Percentiles rank a stretch among this genome's conserved stretches.
phyloP scores from a whole-genome alignment of 345 rosid genomes.

The Iberis pinnata region DNA sequence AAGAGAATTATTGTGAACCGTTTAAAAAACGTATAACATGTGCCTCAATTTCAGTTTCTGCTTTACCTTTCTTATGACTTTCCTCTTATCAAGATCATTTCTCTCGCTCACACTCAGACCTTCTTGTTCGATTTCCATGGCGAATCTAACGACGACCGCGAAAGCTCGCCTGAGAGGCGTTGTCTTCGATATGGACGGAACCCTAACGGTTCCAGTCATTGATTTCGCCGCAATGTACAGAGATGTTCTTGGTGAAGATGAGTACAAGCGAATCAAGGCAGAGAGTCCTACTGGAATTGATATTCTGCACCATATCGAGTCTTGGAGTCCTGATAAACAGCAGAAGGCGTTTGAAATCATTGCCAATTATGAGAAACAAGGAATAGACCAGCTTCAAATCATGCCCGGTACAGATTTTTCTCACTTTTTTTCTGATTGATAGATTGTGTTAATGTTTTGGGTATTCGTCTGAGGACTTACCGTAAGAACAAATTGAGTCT shows the following conservation, averaged over 20 bases:
- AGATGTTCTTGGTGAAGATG: conserved; percentile 72
- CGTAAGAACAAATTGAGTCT: too few relatives aligned
- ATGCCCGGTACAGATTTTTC: conserved; percentile 60
- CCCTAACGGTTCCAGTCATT: conserved; percentile 84
- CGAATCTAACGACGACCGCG: conserved; percentile 17
- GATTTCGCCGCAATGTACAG: conserved; percentile 87
- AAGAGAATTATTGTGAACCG: too few relatives aligned
- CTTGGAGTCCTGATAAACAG: conserved; percentile 58
- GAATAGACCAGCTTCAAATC: conserved; percentile 75
- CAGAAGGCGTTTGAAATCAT: conserved; percentile 52
- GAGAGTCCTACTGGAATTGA: conserved; percentile 76
- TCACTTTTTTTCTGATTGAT: neutral
- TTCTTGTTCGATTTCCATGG: conserved; percentile 21
- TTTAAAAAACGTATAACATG: too few relatives aligned
- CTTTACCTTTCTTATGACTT: conserved; percentile 23
- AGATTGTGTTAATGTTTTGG: neutral
- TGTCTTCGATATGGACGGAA: conserved; percentile 84
- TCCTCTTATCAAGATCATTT: conserved; percentile 26
- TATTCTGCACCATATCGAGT: conserved; percentile 70
- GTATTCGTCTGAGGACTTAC: too few relatives aligned
- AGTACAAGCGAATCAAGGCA: conserved; percentile 54
- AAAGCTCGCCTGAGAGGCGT: conserved; percentile 53
- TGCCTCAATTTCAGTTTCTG: neutral
- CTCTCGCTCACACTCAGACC: conserved; percentile 25
- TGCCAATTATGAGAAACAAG: conserved; percentile 64